phyloP scores from a whole-genome alignment of 1,139 yeast species.

The Williopsis jadinii region DNA sequence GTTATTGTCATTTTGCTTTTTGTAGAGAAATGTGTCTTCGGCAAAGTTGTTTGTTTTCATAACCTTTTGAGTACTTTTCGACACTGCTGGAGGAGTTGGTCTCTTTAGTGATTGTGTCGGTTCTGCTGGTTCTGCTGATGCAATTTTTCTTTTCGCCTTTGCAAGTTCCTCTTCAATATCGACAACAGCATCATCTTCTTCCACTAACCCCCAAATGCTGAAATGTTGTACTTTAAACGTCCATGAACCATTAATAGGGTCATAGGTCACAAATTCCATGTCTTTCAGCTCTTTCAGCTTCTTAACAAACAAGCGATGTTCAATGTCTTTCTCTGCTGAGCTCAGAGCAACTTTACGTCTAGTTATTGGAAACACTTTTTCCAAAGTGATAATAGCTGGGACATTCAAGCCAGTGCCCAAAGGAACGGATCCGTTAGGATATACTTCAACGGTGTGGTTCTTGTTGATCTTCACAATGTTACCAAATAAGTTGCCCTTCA shows the following conservation, averaged over 20 bases:
- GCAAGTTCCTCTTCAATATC: constrained; percentile 30
- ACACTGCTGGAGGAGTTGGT: background rate
- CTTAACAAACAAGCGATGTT: constrained; percentile 41
- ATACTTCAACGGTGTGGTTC: constrained; percentile 56
- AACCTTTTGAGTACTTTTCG: background rate
- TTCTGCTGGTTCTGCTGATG: constrained; percentile 1
- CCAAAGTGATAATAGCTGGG: constrained; percentile 78
- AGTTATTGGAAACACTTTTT: constrained; percentile 47
- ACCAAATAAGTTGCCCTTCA: constrained; percentile 45
- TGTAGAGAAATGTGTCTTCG: constrained; percentile 23
- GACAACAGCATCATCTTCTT: constrained; percentile 54
- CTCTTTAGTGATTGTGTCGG: constrained; percentile 4
- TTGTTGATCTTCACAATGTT: constrained; percentile 48
- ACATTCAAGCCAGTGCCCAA: constrained; percentile 72
- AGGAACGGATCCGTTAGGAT: constrained; percentile 60
- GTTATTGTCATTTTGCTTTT: constrained; percentile 19
- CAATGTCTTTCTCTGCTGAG: constrained; percentile 30
- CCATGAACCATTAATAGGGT: constrained; percentile 72
- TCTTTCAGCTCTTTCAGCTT: constrained; percentile 49
- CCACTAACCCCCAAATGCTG: constrained; percentile 87
- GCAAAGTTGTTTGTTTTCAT: constrained; percentile 9
- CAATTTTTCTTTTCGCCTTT: constrained; percentile 11
- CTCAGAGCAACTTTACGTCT: constrained; percentile 18
- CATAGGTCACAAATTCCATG: constrained; percentile 74
- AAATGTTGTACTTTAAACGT: constrained; percentile 84